Base-by-base conservation (phyloP, 2,329 filamentous ascomycete genomes). In the Nectriaceae sp. region DNA sequence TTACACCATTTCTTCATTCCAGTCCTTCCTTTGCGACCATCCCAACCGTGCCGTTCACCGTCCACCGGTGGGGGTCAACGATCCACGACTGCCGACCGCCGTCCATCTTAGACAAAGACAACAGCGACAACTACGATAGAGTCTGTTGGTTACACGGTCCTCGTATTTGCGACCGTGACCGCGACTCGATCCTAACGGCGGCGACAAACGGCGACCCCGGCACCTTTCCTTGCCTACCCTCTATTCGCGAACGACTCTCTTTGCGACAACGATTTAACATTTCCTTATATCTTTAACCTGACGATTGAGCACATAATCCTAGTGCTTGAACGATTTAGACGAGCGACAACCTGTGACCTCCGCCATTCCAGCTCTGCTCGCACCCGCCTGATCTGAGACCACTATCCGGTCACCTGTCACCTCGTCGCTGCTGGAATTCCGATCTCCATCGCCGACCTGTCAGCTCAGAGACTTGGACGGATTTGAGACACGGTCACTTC, bases 11-110 rank as follows among this genome's bases (percentile, higher is more conserved):
- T 54, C 56, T 60, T 63, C 64, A 63, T 69, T 61, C 57, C 62
- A 63, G 62, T 69, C 67, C 52, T 57, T 66, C 66, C 54, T 59
- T 68, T 64, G 59, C 57, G 57, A 53, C 47, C 50, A 55, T 61
- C 51, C 54, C 52, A 50, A 51, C 50, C 54, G 48, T 56, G 10
- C 19, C 19, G 48, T 57, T 49, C 53, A 41, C 38, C 38, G 46
- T 39, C 31, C 20, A 40, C 43, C 45, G 42, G 56, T 53, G 45
- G 55, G 50, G 54, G 38, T 60, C 50, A 51, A 40, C 41, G 39
- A 47, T 46, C 37, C 41, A 45, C 38, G 43, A 49, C 36, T 39
- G 37, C n/a, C 37, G 19, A 18, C 19, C 37, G 37, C 37, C 37
- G 37, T 39, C 37, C 20, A 20, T n/a, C n/a, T 37, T 11, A 16